Evolutionary conservation across 2,329 filamentous ascomycete species (phyloP), one percentile per base, ranked within the genome.

Genomic region (Fusarium palustre): DNA sequence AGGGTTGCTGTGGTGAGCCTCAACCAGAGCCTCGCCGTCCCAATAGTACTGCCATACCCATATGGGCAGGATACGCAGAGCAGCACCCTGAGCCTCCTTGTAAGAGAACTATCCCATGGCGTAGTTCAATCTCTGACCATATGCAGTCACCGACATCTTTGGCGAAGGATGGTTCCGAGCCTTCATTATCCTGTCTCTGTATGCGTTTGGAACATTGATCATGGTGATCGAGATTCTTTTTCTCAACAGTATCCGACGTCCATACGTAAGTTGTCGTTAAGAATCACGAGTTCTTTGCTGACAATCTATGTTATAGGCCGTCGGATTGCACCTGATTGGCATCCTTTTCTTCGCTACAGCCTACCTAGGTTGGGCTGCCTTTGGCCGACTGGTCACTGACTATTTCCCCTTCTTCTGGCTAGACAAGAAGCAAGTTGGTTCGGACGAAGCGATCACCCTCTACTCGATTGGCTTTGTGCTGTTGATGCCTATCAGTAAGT

Each of bases 241-340:
- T 59, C 78, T 87, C 77, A 87, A 87, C 76, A 86, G 84, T 72
- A 85, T 87, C 77, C 84, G 83, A 69, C 81, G 83, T 53, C 84
- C 81, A 53, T 79, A 79, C 48, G 85, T 86, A 73, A 74, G 82
- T 75, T 15, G 25, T 18, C 15, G 7, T 25, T n/a, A 31, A 10
- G 12, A 7, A 3, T 3, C 5, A 16, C 13, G 2, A 18, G 11
- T 2, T 16, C 2, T 7, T 15, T 56, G 15, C 30, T 30, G 47
- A 75, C 72, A 12, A 75, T 64, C 4, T 12, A 33, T 48, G 53
- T 22, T 62, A 4, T 53, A 87, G 85, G 79, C 83, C 28, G 79
- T 85, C 20, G 78, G 79, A 5, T 77, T 78, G 12, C 83, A 86
- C 64, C 68, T 83, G 20, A 71, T 81, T 34, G 79, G 82, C 18